Evolutionary conservation across 192 early-diverging fungal genomes (phyloP).

Genomic region (Coemansia sp.): DNA sequence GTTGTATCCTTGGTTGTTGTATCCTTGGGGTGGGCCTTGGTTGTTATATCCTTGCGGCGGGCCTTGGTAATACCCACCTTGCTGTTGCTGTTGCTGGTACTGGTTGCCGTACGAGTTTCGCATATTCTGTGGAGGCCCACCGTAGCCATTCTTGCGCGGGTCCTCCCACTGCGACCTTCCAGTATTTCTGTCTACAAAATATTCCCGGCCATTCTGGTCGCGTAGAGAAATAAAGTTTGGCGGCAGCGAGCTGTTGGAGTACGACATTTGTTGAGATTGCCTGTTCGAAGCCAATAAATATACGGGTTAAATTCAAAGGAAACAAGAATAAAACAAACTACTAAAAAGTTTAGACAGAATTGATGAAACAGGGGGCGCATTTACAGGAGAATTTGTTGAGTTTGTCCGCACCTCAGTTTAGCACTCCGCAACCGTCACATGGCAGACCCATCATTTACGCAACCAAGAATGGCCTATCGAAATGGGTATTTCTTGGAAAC

Average conservation of each 20-base stretch:
- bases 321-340: not conserved
- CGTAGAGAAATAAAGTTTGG: slow-evolving; percentile 23
- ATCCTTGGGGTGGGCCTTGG: too few species aligned
- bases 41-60: too few species aligned
- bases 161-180: slow-evolving; percentile 28
- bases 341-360: not conserved
- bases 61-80: too few species aligned
- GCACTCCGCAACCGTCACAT: slow-evolving; percentile 4
- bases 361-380: not conserved
- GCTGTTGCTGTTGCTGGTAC: slow-evolving; percentile 2
- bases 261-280: not conserved
- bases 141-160: slow-evolving; percentile 11
- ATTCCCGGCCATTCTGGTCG: slow-evolving; percentile 19
- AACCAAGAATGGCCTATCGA: not conserved
- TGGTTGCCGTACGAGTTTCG: not conserved
- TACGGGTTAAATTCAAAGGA: not conserved
- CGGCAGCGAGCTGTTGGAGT: slow-evolving; percentile 19
- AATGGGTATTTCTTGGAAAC: not conserved
- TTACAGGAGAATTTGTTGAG: not conserved
- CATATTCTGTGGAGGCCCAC: slow-evolving; percentile 2
- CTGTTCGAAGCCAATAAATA: not conserved
- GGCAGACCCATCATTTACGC: not conserved
- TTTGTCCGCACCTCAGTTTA: not conserved
- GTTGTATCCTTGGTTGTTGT: too few species aligned
- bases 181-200: slow-evolving; percentile 30